Evolutionary conservation across 2,329 filamentous ascomycete genomes (phyloP).

Genomic region (Ascochyta lentis): DNA sequence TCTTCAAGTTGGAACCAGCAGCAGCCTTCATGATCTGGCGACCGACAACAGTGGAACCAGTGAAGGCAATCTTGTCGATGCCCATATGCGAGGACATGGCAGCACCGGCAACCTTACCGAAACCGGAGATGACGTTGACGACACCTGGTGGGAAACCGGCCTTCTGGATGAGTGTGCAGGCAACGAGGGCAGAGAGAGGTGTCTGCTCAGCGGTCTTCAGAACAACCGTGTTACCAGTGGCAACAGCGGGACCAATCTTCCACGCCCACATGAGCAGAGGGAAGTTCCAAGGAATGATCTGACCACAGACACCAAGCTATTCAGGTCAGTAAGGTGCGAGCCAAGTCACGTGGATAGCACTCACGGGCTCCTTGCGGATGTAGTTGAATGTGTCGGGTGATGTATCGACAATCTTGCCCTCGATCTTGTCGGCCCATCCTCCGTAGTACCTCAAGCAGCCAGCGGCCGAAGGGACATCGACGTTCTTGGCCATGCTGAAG

Average conservation of each 20-base stretch:
- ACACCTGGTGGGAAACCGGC: conserved; percentile 81
- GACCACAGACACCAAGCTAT: conserved; percentile 77
- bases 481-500: conserved; percentile 73
- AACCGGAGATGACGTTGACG: conserved; percentile 77
- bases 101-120: conserved; percentile 79
- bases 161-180: conserved; percentile 71
- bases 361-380: conserved; percentile 76
- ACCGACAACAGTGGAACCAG: conserved; percentile 76
- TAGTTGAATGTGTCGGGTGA: conserved; percentile 82
- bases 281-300: conserved; percentile 92
- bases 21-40: conserved; percentile 82
- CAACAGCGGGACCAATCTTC: conserved; percentile 80
- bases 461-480: conserved; percentile 71
- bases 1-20: conserved; percentile 78
- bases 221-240: conserved; percentile 74
- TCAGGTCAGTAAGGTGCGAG: conserved; percentile 23
- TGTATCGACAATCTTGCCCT: conserved; percentile 85
- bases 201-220: conserved; percentile 81
- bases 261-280: conserved; percentile 80
- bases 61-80: conserved; percentile 84
- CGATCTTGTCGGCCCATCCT: conserved; percentile 91
- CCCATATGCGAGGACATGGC: conserved; percentile 79
- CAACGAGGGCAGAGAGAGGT: conserved; percentile 71
- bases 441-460: conserved; percentile 84
- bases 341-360: conserved; percentile 19